A percentile compares a stretch with the other conserved stretches of the same genome.
These are phyloP conservation scores for Scutellaria galericulata DNA, from an alignment of 257 asterid genomes.

Conservation along the genomic window DNA sequence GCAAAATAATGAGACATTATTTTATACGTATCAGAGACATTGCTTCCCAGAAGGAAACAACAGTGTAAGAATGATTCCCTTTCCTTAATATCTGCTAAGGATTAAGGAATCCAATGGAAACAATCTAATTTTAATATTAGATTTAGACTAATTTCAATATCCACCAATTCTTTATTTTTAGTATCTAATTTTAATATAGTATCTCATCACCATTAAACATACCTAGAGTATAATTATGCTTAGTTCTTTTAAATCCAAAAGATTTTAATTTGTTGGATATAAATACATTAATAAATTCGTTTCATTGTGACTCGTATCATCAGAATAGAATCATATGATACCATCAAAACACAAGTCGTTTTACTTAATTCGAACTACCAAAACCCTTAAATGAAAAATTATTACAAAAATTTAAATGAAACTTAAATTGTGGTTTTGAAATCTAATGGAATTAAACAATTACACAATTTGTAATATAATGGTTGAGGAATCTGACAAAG, in stretches of 20 bases:
- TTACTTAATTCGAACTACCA: too few species aligned
- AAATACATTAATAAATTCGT: too few species aligned
- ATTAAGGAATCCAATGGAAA: slow-evolving; percentile 44
- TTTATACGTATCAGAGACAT: slow-evolving; percentile 22
- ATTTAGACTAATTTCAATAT: neutral
- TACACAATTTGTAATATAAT: neutral
- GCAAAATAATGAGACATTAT: slow-evolving; percentile 2
- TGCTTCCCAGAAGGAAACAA: slow-evolving; percentile 52
- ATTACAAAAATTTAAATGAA: neutral
- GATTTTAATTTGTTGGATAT: too few species aligned
- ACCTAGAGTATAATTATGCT: too few species aligned
- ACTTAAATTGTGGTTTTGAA: neutral
- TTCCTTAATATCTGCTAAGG: slow-evolving; percentile 30
- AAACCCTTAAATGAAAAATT: neutral
- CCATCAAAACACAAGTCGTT: too few species aligned
- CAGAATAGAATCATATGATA: too few species aligned
- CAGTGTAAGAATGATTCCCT: slow-evolving; percentile 30
- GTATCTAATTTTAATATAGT: too few species aligned
- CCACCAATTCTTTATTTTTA: too few species aligned
- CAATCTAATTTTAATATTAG: neutral
- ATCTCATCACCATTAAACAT: too few species aligned
- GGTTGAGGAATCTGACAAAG: slow-evolving; percentile 37
- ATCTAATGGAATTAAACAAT: neutral
- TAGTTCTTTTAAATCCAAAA: too few species aligned
- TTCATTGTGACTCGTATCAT: too few species aligned